These are phyloP conservation scores for Epichloe scottii DNA, from an alignment of 2,329 filamentous ascomycete species.

Conservation along the genomic window DNA sequence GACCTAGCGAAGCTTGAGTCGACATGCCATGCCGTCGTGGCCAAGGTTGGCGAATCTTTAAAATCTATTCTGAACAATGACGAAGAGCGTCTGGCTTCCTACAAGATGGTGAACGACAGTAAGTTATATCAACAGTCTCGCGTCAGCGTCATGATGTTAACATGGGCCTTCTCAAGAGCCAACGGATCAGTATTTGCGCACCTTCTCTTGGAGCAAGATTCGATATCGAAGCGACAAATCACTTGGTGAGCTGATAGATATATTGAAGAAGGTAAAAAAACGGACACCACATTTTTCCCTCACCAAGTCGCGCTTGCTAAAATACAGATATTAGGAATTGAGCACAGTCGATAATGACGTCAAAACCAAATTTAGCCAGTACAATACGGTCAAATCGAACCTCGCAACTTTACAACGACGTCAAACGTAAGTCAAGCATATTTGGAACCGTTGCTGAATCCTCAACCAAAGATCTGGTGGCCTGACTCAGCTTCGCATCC, in stretches of 20 bases:
- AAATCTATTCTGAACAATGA: conserved; percentile 72
- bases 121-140: conserved; percentile 22
- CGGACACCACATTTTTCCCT: not conserved
- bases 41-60: conserved; percentile 80
- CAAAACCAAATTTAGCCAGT: conserved; percentile 86
- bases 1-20: conserved; percentile 81
- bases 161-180: conserved; percentile 50
- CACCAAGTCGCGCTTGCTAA: not conserved
- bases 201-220: conserved; percentile 94
- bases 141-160: not conserved
- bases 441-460: no score
- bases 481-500: not conserved
- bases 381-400: conserved; percentile 81
- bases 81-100: conserved; percentile 67
- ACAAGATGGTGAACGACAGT: conserved; percentile 95
- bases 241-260: conserved; percentile 74
- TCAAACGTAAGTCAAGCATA: conserved; percentile 54
- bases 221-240: conserved; percentile 92
- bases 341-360: conserved; percentile 90
- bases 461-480: not conserved
- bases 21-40: conserved; percentile 68
- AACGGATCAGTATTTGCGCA: conserved; percentile 83
- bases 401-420: conserved; percentile 71
- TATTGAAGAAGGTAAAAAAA: conserved; percentile 63
- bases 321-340: conserved; percentile 51